Base-by-base conservation (phyloP, 805 yeast genomes). In the Schwanniomyces sp. region DNA sequence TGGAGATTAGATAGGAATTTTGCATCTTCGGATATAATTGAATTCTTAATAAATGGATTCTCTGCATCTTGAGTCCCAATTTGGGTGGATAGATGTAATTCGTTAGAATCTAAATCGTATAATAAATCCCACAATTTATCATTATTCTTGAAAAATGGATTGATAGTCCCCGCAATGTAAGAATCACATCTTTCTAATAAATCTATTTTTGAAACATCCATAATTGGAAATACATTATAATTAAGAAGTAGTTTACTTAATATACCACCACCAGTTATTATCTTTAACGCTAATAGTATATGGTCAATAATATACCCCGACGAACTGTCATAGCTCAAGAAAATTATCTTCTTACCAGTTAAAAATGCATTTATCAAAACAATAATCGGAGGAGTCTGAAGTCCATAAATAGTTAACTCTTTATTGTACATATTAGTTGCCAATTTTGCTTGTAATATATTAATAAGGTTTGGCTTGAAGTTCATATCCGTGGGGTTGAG, bases 121-220 rank as follows among this genome's bases (percentile, higher is more conserved):
- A 80, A 74, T 28, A 82, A 61, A 60, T 86, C 88, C 86, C 87
- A 85, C 17, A 78, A 57, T 40, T 71, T 72, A 28, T 69, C 71
- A 47, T 76, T 76, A 28, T 78, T 73, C 55, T 81, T 81, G 58
- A 86, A 79, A 36, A 84, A 76, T 12, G 85, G 79, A 58, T 86
- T 86, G 36, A 85, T 80, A 3, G 90, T 84, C 3, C 92, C 92
- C 2, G 86, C 76, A 41, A 86, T 65, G 54, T 70, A 80, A 26
- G 66, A 67, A 27, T 55, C 68, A 50, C 67, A 73, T 44, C 58
- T 65, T 50, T 71, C 70, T 43, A 82, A 61, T 1, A 76, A 52
- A 49, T 80, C 83, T 39, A 83, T 66, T 49, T 81, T 76, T 2
- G 85, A 79, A 1, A 84, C 77, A 52, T 85, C 91, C 37, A 83